Evolutionary conservation across 176 grass and related monocot species (phyloP), one percentile per base, ranked within the genome.

Genomic region (Puya raimondii): DNA sequence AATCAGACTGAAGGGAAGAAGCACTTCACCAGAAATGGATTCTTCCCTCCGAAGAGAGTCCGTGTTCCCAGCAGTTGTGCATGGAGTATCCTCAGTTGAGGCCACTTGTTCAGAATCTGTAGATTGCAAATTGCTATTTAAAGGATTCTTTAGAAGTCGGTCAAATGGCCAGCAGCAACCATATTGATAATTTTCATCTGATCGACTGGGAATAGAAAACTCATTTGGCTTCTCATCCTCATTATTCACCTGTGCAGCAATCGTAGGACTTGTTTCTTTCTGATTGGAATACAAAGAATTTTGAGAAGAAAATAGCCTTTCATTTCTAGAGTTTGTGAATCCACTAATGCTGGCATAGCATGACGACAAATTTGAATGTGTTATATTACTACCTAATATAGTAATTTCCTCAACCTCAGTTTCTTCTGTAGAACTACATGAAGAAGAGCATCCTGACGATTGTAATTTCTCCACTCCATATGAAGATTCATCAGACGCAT

Each of bases 391-490:
- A 74, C 59, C 66, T 67, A 63, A 57, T 12, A 6, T 27, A 53
- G 56, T 67, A 68, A 68, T 50, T 75, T 66, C 65, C 51, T 81
- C 77, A 77, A 70, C 15, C 65, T 85, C 79, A 70, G 53, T 72
- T 81, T 90, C 89, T 8, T 90, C 89, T 75, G 76, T 58, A 74
- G 89, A 97, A 78, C 82, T 76, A 88, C 70, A 82, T 63, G 78
- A 84, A 64, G 79, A 96, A 69, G 91, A 96, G 67, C 73, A 83
- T 42, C 82, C 90, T 29, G 84, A 92, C 71, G 74, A 82, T 78
- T 87, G 72, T 49, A 79, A 73, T 29, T 64, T 65, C 79, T 97
- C 80, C 21, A 70, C 70, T 66, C 73, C 81, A 72, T 81, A 73
- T 78, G 84, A 87, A 80, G 68, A 92, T 73, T 90, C 82, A 65